Percentiles rank a stretch among this genome's conserved stretches.
Conservation (phyloP, 352 stramenopile species). For the Phytophthora hibernalis region DNA sequence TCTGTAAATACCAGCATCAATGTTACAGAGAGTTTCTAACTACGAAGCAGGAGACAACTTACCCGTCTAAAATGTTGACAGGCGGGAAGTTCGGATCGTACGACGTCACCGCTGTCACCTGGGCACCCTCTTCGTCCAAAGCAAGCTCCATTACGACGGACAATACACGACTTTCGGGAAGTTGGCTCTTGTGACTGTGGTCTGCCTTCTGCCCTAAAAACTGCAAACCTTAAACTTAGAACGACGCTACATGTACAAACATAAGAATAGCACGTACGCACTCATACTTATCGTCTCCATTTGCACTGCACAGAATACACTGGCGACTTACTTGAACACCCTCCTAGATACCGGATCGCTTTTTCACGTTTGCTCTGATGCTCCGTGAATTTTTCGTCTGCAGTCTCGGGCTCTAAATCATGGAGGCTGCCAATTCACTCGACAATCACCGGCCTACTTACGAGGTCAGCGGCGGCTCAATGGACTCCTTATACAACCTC, state of each 20-base stretch:
- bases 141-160: slow-evolving; percentile 71
- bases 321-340: slow-evolving; percentile 22
- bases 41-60: not conserved
- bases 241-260: slow-evolving; percentile 17
- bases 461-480: slow-evolving; percentile 38
- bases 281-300: slow-evolving; percentile 33
- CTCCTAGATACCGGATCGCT: slow-evolving; percentile 16
- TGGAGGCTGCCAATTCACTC: slow-evolving; percentile 5
- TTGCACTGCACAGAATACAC: slow-evolving; percentile 1
- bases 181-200: slow-evolving; percentile 9
- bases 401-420: not conserved
- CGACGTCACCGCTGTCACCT: slow-evolving; percentile 82
- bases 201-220: slow-evolving; percentile 4
- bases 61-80: slow-evolving; percentile 86
- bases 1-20: slow-evolving; percentile 28
- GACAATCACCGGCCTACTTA: slow-evolving; percentile 14
- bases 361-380: not conserved
- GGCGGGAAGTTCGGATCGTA: slow-evolving; percentile 76
- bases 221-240: slow-evolving; percentile 34
- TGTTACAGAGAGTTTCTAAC: not conserved
- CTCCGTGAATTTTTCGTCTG: not conserved
- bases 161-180: not conserved
- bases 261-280: slow-evolving; percentile 36
- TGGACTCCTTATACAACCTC: slow-evolving; percentile 56
- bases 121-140: slow-evolving; percentile 81